Evolutionary conservation across 441 rosid genomes (phyloP), one percentile per base, ranked within the genome.

Genomic region (Gossypium gossypioides): DNA sequence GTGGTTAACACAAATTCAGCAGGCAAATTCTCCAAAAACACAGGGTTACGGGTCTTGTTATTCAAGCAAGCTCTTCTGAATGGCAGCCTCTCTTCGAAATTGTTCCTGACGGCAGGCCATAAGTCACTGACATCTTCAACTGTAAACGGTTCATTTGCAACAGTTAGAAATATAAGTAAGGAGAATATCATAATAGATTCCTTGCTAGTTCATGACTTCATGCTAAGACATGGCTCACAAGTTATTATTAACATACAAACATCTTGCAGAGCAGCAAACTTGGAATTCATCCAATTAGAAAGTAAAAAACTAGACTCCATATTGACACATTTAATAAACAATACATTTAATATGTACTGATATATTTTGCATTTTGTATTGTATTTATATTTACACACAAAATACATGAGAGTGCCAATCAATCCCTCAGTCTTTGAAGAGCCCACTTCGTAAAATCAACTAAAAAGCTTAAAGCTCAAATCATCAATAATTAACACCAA

Each of bases 111-210:
- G 18, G 83, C 84, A 50, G 96, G 97, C 97, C 99, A 95, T 77
- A 95, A 83, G 84, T 92, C 96, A 77, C 86, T 84, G 71, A 95
- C 98, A 86, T 95, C 99, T 82, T 95, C 99, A 64, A 95, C 98
- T 92, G 91, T 24, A 67, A 71, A 69, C 58, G 52, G 25, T 63
- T 19, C 19, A 65, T 2, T 59, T 70, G 4, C 59, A 55, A 19
- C 22, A 57, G 24, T 6, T 15, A 34, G 68, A 66, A 24, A 46
- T 21, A 50, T 42, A 21, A 13, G 34, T 42, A 21, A 22, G 34
- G 21, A 65, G 52, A 44, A 4, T 4, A 62, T 65, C 55, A 12
- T 21, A n/a, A 24, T 8, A n/a, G 7, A n/a, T 25, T 16, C 19
- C 13, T 0, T 24, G 13, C 34, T 29, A 72, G 54, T 48, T 40